Base-by-base conservation (phyloP, 495 filamentous ascomycete species). In the Arthonia radiata region DNA sequence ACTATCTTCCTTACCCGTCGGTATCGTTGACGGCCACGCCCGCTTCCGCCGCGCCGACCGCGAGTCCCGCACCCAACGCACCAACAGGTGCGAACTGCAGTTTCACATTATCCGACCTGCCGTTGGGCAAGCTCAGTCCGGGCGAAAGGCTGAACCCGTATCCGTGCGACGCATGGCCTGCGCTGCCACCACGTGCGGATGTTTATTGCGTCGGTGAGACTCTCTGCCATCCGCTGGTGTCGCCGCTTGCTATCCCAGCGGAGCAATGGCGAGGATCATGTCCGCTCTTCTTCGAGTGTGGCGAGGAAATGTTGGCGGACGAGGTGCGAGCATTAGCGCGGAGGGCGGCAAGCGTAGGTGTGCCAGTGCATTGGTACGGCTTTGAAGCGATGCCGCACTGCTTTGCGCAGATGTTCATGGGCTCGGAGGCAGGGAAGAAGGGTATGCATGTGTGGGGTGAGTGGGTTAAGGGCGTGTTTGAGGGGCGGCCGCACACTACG, bases 331-430 rank as follows among this genome's bases (percentile, higher is more conserved):
- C 67, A 19, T 30, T 76, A 4, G 74, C 71, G 8, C 47, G 57
- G 5, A 55, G 58, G 18, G 51, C 77, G 2, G 53, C 59, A 16
- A 36, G 40, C 4, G 65, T 69, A 9, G 70, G 71, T 8, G 74
- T 73, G 1, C 35, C 44, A 1, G 64, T 91, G 4, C 49, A 63
- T 17, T 71, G 66, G 21, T 67, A 81, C 38, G 59, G 78, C 45
- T 90, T 67, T 37, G 75, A 83, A 44, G 71, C 67, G 1, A 89
- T 91, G 78, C 81, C 82, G 24, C 83, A 94, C 41, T 76, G 71
- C 32, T 90, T 89, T 42, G 67, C 56, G 0, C 37, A 69, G 34
- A 26, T 89, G 0, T 47, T 91, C 4, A 39, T 46, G 53, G n/a
- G 41, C 38, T n/a, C 61, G 1, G 28, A 46, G 1, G 59, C 52